Percentiles rank a stretch among this genome's conserved stretches.
These are phyloP conservation scores for Simmondsia chinensis DNA, from an alignment of 148 eudicot genomes.

Conservation along the genomic window DNA sequence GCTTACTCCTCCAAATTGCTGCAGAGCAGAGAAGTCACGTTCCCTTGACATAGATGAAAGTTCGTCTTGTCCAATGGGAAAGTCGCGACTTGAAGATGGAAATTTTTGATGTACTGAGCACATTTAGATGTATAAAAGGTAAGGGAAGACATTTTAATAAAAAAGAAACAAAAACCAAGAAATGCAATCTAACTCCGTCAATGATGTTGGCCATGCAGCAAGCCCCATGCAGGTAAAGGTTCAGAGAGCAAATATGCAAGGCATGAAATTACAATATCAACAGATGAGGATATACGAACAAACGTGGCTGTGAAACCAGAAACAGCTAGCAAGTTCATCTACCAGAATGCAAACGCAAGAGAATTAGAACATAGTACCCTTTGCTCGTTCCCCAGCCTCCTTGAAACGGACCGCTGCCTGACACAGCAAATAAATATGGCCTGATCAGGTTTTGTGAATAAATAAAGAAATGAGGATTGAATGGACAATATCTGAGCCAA, in stretches of 20 bases:
- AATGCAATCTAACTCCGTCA: no score
- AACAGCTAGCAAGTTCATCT: background rate
- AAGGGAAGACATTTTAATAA: background rate
- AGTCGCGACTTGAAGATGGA: constrained; percentile 36
- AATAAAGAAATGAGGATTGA: background rate
- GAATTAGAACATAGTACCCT: constrained; percentile 26
- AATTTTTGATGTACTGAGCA: constrained; percentile 25
- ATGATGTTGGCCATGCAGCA: no score
- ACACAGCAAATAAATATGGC: constrained; percentile 6
- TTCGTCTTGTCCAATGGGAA: constrained; percentile 42
- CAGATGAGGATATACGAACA: background rate
- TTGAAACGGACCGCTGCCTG: constrained; percentile 84
- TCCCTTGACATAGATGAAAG: constrained; percentile 65
- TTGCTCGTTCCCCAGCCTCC: constrained; percentile 43
- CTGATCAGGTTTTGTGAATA: no score
- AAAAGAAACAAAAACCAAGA: background rate
- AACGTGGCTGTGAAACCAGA: background rate
- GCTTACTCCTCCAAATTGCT: constrained; percentile 71
- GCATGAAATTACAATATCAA: no score
- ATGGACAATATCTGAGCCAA: no score
- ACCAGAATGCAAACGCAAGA: background rate
- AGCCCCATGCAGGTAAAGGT: no score
- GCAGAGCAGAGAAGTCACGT: constrained; percentile 51
- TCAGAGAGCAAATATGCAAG: no score
- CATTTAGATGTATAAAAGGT: background rate